These are phyloP conservation scores for Globisporangium barbulae DNA, from an alignment of 352 stramenopile genomes.

Conservation along the genomic window DNA sequence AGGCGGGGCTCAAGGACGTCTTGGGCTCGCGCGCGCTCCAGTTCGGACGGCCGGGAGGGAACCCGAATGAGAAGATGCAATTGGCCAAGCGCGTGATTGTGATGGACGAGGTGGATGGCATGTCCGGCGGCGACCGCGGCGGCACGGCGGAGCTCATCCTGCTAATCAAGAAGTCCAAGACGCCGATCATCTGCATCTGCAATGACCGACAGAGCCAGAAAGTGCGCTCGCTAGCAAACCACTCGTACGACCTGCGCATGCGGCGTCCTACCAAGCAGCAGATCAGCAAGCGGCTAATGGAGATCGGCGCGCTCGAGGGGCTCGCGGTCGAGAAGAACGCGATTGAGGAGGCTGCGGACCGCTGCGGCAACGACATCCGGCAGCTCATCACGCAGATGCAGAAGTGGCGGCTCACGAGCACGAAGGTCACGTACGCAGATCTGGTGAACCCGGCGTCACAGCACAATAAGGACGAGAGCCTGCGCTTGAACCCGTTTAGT, in stretches of 20 bases:
- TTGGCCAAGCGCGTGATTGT: constrained; percentile 92
- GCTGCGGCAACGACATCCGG: constrained; percentile 97
- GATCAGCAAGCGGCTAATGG: constrained; percentile 91
- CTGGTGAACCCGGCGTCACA: constrained; percentile 73
- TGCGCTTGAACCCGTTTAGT: constrained; percentile 95
- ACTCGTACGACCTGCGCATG: constrained; percentile 97
- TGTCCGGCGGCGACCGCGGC: constrained; percentile 95
- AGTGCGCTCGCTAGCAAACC: constrained; percentile 93
- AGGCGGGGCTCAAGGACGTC: constrained; percentile 88
- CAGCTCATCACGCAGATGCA: constrained; percentile 97
- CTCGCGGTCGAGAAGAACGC: constrained; percentile 95
- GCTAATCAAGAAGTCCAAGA: constrained; percentile 98
- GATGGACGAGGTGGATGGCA: constrained; percentile 99
- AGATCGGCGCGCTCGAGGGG: constrained; percentile 89
- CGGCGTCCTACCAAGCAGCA: constrained; percentile 91
- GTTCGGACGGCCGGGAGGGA: constrained; percentile 53
- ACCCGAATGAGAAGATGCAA: constrained; percentile 49
- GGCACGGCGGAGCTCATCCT: constrained; percentile 98
- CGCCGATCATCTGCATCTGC: constrained; percentile 99
- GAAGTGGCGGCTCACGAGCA: constrained; percentile 90
- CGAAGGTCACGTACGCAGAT: constrained; percentile 83
- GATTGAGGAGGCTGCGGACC: constrained; percentile 95
- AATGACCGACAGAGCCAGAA: constrained; percentile 98
- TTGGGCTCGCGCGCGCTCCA: constrained; percentile 91
- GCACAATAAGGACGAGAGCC: constrained; percentile 92